Evolutionary conservation across 441 rosid genomes (phyloP).

Genomic region (Erodium moschatum): DNA sequence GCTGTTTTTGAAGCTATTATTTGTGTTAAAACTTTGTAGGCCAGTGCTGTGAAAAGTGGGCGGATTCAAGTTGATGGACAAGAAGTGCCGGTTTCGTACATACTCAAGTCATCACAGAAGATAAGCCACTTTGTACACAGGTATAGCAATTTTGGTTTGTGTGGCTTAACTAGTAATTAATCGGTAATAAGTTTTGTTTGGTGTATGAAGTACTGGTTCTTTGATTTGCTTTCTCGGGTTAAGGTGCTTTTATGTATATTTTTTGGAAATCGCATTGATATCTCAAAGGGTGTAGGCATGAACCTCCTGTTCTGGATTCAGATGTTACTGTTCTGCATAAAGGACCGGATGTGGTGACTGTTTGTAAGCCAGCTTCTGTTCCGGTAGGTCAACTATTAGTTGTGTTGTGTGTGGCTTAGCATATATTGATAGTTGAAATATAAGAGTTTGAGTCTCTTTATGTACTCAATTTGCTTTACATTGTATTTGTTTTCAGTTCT

Average conservation of each 20-base stretch:
- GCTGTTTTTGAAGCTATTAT: background rate
- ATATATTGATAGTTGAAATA: no score
- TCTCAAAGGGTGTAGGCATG: slow-evolving; percentile 59
- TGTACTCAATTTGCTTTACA: background rate
- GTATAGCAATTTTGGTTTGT: slow-evolving; percentile 21
- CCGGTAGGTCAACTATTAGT: slow-evolving; percentile 46
- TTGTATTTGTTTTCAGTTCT: background rate
- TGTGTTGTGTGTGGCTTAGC: no score
- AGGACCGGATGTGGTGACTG: slow-evolving; percentile 64
- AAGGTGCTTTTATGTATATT: slow-evolving; percentile 6
- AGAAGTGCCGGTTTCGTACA: slow-evolving; percentile 58
- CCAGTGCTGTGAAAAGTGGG: slow-evolving; percentile 69
- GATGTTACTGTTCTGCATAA: slow-evolving; percentile 50
- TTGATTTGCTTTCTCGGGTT: background rate
- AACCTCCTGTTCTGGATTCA: slow-evolving; percentile 72
- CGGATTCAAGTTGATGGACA: slow-evolving; percentile 79
- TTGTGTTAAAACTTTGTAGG: slow-evolving; percentile 28
- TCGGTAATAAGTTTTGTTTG: no score
- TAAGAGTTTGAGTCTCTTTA: background rate
- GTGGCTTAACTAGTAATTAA: no score
- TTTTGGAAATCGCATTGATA: slow-evolving; percentile 27
- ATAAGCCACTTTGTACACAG: slow-evolving; percentile 87
- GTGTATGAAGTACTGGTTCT: background rate
- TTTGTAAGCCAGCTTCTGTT: slow-evolving; percentile 78
- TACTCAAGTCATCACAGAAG: slow-evolving; percentile 70